Base-by-base conservation (phyloP, 108 stramenopile species). In the Conticribra weissflogii region DNA sequence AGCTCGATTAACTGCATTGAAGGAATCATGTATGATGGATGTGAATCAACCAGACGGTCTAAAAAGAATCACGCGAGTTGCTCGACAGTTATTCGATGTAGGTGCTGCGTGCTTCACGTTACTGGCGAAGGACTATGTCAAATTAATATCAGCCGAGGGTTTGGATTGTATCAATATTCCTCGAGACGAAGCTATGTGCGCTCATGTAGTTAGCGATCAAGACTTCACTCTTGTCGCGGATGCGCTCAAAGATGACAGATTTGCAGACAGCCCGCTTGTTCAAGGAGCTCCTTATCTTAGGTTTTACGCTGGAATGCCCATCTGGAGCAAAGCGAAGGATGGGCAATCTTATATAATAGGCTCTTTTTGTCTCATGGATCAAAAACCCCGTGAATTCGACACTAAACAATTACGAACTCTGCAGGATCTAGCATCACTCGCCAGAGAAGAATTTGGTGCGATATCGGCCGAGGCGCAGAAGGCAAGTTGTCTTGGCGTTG, bases 201-300 rank as follows among this genome's bases (percentile, higher is more conserved):
- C 81, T 29, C 83, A 90, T 48, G 72, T 76, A 32, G 68, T 93
- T 24, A 36, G 61, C 30, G 30, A 66, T 2, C 41, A 69, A 12
- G 77, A 77, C 41, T 14, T 84, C 22, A 27, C 87, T 22, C 55
- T 88, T 45, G 60, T 93, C 5, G 66, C 68, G 9, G 83, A 93
- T 75, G 78, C 89, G 1, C 27, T 70, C 19, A 46, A 82, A 50
- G 92, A 93, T 71, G 74, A 72, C 25, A 83, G 89, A 12, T 93
- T 93, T 74, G 56, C 46, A 41, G 59, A 82, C 19, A 90, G 83
- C 75, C 75, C 83, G 4, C 68, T 90, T n/a, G 92, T 93, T n/a
- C 67, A 68, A 0, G 89, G 85, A 2, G 62, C 66, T 8, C 88
- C 85, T 22, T 56, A 80, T 55, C 69, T 93, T 32, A 81, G 92